Conservation (phyloP, 345 rosid species). For the Moricandia arvensis region DNA sequence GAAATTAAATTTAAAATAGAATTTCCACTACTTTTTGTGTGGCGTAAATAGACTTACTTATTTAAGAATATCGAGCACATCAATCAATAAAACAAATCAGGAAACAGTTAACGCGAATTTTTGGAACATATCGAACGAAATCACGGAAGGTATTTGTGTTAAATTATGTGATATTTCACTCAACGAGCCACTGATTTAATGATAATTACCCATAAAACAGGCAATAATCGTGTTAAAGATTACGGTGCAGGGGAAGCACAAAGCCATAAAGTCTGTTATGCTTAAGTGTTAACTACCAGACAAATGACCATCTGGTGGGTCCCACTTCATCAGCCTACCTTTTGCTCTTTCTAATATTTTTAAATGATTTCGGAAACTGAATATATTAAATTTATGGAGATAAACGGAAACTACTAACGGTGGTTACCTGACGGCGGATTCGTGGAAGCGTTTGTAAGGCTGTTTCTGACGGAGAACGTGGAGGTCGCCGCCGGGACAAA, state of each 20-base stretch:
- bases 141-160: not conserved
- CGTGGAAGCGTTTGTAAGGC: constrained; percentile 68
- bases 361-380: constrained; percentile 16
- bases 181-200: not conserved
- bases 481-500: constrained; percentile 97
- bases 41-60: constrained; percentile 20
- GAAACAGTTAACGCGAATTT: not conserved
- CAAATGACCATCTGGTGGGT: constrained; percentile 38
- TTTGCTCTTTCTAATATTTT: not conserved
- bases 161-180: not conserved
- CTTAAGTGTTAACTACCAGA: constrained; percentile 30
- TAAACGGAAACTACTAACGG: constrained; percentile 31
- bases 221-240: constrained; percentile 24
- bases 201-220: constrained; percentile 4
- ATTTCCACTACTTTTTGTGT: constrained; percentile 3
- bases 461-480: constrained; percentile 94
- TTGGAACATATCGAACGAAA: not conserved
- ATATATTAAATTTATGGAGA: constrained; percentile 6
- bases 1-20: not conserved
- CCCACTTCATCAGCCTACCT: constrained; percentile 35
- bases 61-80: constrained; percentile 20
- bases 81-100: constrained; percentile 11
- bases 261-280: constrained; percentile 37
- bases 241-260: not conserved
- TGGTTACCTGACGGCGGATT: constrained; percentile 78